Evolutionary conservation across 768 basidiomycete genomes (phyloP).

Genomic region (Rossbeevera mucosa): DNA sequence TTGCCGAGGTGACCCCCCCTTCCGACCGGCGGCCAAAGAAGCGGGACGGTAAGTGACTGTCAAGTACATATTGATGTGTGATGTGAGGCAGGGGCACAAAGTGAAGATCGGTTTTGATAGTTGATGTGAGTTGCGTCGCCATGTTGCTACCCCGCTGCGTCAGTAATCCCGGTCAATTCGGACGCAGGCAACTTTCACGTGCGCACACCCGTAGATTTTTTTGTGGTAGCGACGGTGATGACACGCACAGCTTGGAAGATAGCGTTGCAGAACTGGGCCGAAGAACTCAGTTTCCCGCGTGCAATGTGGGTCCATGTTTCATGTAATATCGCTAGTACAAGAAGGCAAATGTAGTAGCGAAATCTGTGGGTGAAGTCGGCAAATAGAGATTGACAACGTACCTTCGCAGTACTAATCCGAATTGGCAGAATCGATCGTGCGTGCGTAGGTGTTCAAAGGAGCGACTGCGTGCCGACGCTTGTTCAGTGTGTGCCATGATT

Average conservation of each 20-base stretch:
- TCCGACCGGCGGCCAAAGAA: background rate
- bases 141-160: background rate
- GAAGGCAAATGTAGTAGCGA: background rate
- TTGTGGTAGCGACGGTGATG: background rate
- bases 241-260: background rate
- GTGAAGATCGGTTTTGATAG: background rate
- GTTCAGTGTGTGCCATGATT: background rate
- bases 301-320: slow-evolving; percentile 2
- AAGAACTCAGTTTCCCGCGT: background rate
- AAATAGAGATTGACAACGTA: background rate
- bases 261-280: no score
- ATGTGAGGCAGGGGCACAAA: background rate
- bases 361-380: background rate
- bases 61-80: background rate
- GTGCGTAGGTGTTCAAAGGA: background rate
- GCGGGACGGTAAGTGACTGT: background rate
- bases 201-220: background rate
- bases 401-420: background rate
- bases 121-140: background rate
- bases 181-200: background rate
- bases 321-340: background rate
- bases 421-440: background rate
- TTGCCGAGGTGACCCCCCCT: background rate
- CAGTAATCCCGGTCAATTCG: background rate
- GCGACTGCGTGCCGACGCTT: background rate